phyloP scores from a whole-genome alignment of 805 yeast genomes.

The Lipomyces sp. region DNA sequence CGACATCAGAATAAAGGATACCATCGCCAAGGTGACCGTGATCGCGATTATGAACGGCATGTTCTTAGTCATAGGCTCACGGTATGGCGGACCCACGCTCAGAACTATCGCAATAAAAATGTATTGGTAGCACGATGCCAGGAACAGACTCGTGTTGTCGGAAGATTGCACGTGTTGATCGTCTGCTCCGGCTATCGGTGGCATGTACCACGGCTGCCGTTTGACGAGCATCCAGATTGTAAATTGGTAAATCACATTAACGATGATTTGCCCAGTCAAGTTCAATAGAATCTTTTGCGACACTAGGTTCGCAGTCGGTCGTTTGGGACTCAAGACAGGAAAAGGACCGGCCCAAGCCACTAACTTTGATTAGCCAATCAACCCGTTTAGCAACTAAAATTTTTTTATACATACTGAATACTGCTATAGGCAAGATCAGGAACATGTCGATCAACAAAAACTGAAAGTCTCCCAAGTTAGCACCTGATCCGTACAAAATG shows the following conservation, averaged over 20 bases:
- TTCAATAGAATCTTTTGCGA: slow-evolving; percentile 87
- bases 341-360: slow-evolving; percentile 96
- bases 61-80: slow-evolving; percentile 71
- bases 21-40: slow-evolving; percentile 53
- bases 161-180: slow-evolving; percentile 81
- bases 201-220: slow-evolving; percentile 68
- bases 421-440: slow-evolving; percentile 89
- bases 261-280: slow-evolving; percentile 72
- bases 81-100: slow-evolving; percentile 91
- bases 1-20: slow-evolving; percentile 59
- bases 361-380: slow-evolving; percentile 39
- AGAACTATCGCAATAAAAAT: slow-evolving; percentile 81
- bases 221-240: slow-evolving; percentile 66
- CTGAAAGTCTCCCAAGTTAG: slow-evolving; percentile 95
- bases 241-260: slow-evolving; percentile 69
- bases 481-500: slow-evolving; percentile 81
- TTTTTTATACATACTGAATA: slow-evolving; percentile 53
- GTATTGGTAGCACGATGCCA: slow-evolving; percentile 85
- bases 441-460: slow-evolving; percentile 91
- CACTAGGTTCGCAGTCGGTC: slow-evolving; percentile 93
- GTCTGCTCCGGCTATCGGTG: slow-evolving; percentile 60
- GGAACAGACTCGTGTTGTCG: slow-evolving; percentile 86
- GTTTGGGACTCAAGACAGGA: slow-evolving; percentile 60
- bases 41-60: slow-evolving; percentile 72
- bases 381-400: not conserved